These are phyloP conservation scores for Lathyrus sativus DNA, from an alignment of 306 rosid species.

Conservation along the genomic window DNA sequence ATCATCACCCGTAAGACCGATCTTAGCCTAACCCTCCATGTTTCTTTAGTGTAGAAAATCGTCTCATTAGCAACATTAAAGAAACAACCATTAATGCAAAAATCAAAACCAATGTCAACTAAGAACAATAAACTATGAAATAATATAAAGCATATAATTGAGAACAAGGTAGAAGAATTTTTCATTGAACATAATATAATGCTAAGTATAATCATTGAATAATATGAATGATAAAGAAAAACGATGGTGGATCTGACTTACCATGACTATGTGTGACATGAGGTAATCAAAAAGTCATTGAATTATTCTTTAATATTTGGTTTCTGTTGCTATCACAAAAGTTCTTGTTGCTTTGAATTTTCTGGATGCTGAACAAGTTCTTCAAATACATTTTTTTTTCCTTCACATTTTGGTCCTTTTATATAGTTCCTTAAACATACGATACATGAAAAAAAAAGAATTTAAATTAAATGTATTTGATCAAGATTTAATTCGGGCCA, in stretches of 20 bases:
- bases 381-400: conserved; percentile 25
- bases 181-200: conserved; percentile 32
- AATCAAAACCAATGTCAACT: conserved; percentile 15
- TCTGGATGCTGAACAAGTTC: too few species aligned
- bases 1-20: conserved; percentile 63
- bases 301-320: conserved; percentile 3
- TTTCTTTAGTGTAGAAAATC: conserved; percentile 56
- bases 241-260: conserved; percentile 46
- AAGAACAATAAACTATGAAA: background rate
- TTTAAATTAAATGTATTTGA: too few species aligned
- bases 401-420: background rate
- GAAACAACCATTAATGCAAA: conserved; percentile 18
- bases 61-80: conserved; percentile 26
- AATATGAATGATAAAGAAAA: conserved; percentile 2
- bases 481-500: too few species aligned
- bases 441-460: too few species aligned
- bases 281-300: conserved; percentile 50
- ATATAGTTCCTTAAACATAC: too few species aligned
- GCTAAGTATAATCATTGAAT: background rate
- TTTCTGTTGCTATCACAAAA: background rate
- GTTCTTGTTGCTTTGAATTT: background rate
- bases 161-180: conserved; percentile 38
- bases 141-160: conserved; percentile 49
- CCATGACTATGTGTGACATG: conserved; percentile 25
- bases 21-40: conserved; percentile 72